A percentile compares a stretch with the other conserved stretches of the same genome.
Evolutionary conservation across 2,329 filamentous ascomycete species (phyloP).

Genomic region (Raffaelea arxii): DNA sequence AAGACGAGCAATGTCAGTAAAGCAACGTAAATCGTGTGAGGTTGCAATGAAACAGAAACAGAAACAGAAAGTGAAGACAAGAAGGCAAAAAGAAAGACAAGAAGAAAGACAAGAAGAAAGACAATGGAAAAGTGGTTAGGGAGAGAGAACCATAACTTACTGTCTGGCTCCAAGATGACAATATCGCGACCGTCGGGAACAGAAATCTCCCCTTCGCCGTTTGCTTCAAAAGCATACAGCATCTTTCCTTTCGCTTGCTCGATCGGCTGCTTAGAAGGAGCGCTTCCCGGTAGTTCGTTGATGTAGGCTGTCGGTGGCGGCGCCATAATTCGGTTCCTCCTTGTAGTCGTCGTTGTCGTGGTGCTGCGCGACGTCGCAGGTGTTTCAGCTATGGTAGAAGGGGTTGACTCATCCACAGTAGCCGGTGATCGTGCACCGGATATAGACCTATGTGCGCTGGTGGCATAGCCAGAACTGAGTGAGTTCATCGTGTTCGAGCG

Average conservation of each 20-base stretch:
- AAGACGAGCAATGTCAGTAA: background rate
- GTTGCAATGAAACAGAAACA: too few species aligned
- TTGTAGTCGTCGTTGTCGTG: constrained; percentile 20
- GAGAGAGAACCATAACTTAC: constrained; percentile 41
- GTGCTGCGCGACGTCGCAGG: constrained; percentile 24
- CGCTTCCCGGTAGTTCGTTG: constrained; percentile 50
- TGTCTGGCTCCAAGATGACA: constrained; percentile 72
- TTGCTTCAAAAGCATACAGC: constrained; percentile 79
- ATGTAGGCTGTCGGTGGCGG: constrained; percentile 79
- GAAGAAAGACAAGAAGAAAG: background rate
- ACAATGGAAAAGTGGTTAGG: background rate
- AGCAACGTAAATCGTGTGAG: constrained; percentile 1
- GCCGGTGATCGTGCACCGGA: constrained; percentile 48
- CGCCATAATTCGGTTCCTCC: constrained; percentile 69
- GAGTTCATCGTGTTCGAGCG: constrained; percentile 86
- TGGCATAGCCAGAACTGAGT: constrained; percentile 77
- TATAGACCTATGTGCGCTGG: constrained; percentile 66
- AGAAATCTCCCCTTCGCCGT: constrained; percentile 69
- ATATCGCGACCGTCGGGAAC: constrained; percentile 74
- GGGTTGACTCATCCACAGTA: constrained; percentile 24
- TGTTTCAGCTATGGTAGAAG: too few species aligned
- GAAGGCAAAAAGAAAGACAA: background rate
- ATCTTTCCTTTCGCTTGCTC: constrained; percentile 69
- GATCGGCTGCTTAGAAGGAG: constrained; percentile 24
- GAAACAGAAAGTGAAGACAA: constrained; percentile 9